Percentiles rank a stretch among this genome's conserved stretches.
phyloP scores from a whole-genome alignment of 257 asterid species.

The Rauvolfia tetraphylla region DNA sequence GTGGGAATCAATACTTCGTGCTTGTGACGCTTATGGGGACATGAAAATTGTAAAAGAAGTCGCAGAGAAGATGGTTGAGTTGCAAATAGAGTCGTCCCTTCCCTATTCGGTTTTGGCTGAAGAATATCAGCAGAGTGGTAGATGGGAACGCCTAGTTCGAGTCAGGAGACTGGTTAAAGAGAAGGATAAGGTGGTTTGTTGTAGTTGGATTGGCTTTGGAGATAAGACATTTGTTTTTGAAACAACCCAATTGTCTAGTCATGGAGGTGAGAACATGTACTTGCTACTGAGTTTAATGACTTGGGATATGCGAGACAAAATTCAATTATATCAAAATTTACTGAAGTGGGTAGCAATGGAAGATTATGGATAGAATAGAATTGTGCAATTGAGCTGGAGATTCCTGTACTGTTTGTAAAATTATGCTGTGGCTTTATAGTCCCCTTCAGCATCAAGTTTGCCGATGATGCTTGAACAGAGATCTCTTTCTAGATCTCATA shows the following conservation, averaged over 20 bases:
- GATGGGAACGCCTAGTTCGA: conserved; percentile 75
- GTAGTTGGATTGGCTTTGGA: conserved; percentile 51
- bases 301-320: conserved; percentile 34
- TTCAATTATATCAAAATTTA: neutral
- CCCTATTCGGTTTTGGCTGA: conserved; percentile 49
- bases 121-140: conserved; percentile 44
- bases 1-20: conserved; percentile 52
- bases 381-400: too few relatives aligned
- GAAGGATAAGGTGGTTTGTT: conserved; percentile 29
- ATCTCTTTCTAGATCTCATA: too few relatives aligned
- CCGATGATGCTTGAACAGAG: too few relatives aligned
- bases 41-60: conserved; percentile 38
- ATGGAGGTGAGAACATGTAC: conserved; percentile 33
- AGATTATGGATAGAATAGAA: too few relatives aligned
- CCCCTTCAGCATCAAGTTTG: too few relatives aligned
- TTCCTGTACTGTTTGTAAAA: too few relatives aligned
- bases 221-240: conserved; percentile 30
- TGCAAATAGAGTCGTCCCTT: conserved; percentile 40
- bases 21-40: conserved; percentile 42
- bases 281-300: conserved; percentile 34
- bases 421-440: too few relatives aligned
- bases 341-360: too few relatives aligned
- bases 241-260: conserved; percentile 32
- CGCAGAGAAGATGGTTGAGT: conserved; percentile 52
- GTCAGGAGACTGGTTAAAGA: conserved; percentile 45